Percentiles rank a stretch among this genome's conserved stretches.
Evolutionary conservation across 2,329 filamentous ascomycete genomes (phyloP).

Genomic region (Chaetoscypha palmicola): DNA sequence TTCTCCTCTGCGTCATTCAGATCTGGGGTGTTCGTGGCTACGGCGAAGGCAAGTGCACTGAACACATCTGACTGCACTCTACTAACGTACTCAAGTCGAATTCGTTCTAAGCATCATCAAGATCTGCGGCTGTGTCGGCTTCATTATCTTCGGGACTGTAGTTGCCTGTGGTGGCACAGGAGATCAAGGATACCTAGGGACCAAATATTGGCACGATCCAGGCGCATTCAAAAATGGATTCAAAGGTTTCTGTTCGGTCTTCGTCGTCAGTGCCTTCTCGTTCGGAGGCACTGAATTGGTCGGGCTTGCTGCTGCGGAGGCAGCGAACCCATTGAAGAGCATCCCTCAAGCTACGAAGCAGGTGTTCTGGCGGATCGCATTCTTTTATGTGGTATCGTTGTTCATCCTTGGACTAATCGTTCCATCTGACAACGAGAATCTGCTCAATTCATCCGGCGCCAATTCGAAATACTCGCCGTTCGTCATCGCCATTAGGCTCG

Average conservation of each 20-base stretch:
- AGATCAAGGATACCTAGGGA: constrained; percentile 50
- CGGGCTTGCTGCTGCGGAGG: constrained; percentile 53
- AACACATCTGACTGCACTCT: constrained; percentile 19
- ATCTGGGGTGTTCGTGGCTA: constrained; percentile 52
- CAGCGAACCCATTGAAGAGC: constrained; percentile 45
- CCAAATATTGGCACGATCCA: constrained; percentile 50
- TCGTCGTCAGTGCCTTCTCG: constrained; percentile 56
- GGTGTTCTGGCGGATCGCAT: constrained; percentile 40
- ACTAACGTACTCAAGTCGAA: constrained; percentile 48
- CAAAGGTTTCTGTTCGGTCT: constrained; percentile 56
- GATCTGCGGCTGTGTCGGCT: constrained; percentile 50
- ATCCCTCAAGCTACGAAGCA: constrained; percentile 39
- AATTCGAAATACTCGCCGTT: constrained; percentile 38
- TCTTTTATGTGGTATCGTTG: constrained; percentile 40
- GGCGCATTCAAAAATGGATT: constrained; percentile 52
- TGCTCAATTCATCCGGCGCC: constrained; percentile 24
- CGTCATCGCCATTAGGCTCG: constrained; percentile 43
- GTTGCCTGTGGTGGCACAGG: constrained; percentile 47
- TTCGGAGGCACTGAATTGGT: constrained; percentile 57
- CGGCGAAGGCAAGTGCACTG: constrained; percentile 51
- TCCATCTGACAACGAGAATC: constrained; percentile 26
- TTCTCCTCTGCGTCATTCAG: constrained; percentile 44
- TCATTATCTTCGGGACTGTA: constrained; percentile 56
- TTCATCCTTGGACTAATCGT: constrained; percentile 39
- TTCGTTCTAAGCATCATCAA: constrained; percentile 52